A percentile compares a stretch with the other conserved stretches of the same genome.
These are phyloP conservation scores for Phytopythium chamaehyphon DNA, from an alignment of 352 stramenopile genomes.

Conservation along the genomic window DNA sequence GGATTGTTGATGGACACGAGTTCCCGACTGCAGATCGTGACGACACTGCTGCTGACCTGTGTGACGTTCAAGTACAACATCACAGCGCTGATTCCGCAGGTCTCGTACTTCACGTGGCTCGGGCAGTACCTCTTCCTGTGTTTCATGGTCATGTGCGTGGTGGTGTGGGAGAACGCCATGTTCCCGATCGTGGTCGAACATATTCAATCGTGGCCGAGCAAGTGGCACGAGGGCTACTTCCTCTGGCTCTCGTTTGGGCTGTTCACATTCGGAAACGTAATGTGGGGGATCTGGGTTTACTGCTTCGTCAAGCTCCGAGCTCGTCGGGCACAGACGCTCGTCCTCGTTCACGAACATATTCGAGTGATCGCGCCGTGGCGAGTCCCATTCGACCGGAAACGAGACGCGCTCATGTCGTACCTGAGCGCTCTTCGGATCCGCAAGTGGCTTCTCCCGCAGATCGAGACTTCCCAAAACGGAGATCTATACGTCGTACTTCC, in stretches of 20 bases:
- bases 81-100: constrained; percentile 38
- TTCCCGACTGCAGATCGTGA: constrained; percentile 49
- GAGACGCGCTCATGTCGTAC: constrained; percentile 9
- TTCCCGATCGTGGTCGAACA: constrained; percentile 30
- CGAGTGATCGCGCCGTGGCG: constrained; percentile 12
- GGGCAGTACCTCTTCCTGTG: constrained; percentile 61
- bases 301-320: constrained; percentile 19
- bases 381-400: constrained; percentile 12
- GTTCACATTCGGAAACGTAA: constrained; percentile 42
- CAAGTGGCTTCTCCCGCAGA: constrained; percentile 5
- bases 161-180: constrained; percentile 51
- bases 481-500: constrained; percentile 18
- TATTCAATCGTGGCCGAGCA: constrained; percentile 10
- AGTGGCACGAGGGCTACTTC: constrained; percentile 22
- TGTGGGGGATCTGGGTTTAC: constrained; percentile 24
- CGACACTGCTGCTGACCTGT: constrained; percentile 53
- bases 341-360: constrained; percentile 18
- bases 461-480: constrained; percentile 11
- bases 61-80: constrained; percentile 64
- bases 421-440: constrained; percentile 7
- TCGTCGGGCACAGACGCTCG: neutral
- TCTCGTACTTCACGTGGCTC: constrained; percentile 62
- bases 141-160: constrained; percentile 46
- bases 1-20: constrained; percentile 37
- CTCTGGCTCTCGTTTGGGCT: constrained; percentile 26